These are phyloP conservation scores for Mortierella antarctica DNA, from an alignment of 192 early-diverging fungal species.

Conservation along the genomic window DNA sequence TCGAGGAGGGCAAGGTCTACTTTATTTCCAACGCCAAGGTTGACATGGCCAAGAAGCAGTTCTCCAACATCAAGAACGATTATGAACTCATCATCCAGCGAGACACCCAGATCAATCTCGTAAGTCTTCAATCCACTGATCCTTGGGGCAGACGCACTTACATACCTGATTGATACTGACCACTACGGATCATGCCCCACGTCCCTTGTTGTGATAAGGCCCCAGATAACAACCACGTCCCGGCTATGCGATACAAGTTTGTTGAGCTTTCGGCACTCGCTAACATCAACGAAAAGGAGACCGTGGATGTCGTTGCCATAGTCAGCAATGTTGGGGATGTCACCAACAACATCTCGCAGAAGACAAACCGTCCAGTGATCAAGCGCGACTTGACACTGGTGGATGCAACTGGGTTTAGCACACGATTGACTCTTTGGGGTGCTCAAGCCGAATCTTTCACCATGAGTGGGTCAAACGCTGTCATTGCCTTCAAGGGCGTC, in stretches of 20 bases:
- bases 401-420: conserved; percentile 76
- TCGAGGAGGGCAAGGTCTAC: conserved; percentile 86
- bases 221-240: conserved; percentile 58
- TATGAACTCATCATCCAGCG: conserved; percentile 92
- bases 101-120: conserved; percentile 67
- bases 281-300: conserved; percentile 75
- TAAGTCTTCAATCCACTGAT: conserved; percentile 19
- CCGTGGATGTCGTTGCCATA: conserved; percentile 84
- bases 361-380: conserved; percentile 65
- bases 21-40: conserved; percentile 86
- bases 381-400: conserved; percentile 90
- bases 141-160: too few species aligned
- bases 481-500: conserved; percentile 88
- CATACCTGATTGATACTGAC: too few species aligned
- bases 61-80: conserved; percentile 84
- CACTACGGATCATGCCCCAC: too few species aligned
- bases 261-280: conserved; percentile 73
- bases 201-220: conserved; percentile 56
- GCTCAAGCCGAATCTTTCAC: conserved; percentile 77
- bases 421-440: conserved; percentile 91
- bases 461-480: conserved; percentile 54
- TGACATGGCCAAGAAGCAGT: conserved; percentile 87
- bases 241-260: conserved; percentile 72
- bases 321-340: conserved; percentile 71
- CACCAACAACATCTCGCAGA: conserved; percentile 70